Conservation (phyloP, 495 filamentous ascomycete species). For the Podospora pseudocomata region DNA sequence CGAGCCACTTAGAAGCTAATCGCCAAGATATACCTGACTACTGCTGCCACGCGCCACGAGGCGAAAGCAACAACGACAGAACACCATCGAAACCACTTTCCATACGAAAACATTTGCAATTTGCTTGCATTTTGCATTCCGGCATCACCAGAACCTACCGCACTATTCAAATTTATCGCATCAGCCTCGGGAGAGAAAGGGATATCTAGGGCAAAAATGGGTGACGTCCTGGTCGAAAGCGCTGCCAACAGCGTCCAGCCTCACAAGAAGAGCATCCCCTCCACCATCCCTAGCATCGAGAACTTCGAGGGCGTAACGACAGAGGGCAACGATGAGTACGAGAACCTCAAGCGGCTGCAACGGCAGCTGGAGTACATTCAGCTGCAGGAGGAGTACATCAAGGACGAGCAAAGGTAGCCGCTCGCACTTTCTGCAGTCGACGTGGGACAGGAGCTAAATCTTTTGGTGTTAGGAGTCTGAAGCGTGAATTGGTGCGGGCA, state of each 20-base stretch:
- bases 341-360: conserved; percentile 89
- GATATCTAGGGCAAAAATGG: conserved; percentile 54
- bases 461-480: conserved; percentile 62
- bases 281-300: conserved; percentile 86
- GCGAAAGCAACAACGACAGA: conserved; percentile 28
- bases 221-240: conserved; percentile 78
- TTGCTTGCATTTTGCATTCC: background rate
- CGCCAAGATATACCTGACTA: conserved; percentile 15
- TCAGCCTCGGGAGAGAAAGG: background rate
- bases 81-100: conserved; percentile 20
- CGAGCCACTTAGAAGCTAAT: conserved; percentile 22
- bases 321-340: conserved; percentile 90
- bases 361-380: conserved; percentile 97
- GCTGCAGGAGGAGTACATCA: conserved; percentile 99
- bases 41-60: conserved; percentile 30
- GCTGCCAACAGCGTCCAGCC: conserved; percentile 66
- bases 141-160: background rate
- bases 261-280: conserved; percentile 73
- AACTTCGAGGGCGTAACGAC: conserved; percentile 73
- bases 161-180: background rate
- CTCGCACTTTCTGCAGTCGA: background rate
- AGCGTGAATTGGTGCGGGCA: conserved; percentile 92
- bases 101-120: conserved; percentile 11
- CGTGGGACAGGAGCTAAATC: background rate
- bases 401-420: conserved; percentile 77